Evolutionary conservation across 768 basidiomycete genomes (phyloP), one percentile per base, ranked within the genome.

Genomic region (Trametes cinnabarina): DNA sequence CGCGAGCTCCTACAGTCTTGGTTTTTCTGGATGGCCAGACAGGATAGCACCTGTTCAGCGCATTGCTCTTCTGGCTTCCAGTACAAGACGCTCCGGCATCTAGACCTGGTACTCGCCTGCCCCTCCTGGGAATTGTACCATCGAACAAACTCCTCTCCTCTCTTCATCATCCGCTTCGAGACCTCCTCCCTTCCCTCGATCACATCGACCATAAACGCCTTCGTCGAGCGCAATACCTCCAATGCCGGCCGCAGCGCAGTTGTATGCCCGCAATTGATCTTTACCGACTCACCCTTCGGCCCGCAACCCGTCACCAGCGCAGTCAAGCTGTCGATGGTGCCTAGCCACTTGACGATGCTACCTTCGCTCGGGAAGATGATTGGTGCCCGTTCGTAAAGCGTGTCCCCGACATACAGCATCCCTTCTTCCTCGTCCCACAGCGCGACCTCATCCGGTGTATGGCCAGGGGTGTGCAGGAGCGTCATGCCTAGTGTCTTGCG

Each of bases 391-490:
- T 85, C 82, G 60, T 85, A 84, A 41, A 82, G 68, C 43, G 80
- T 77, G 58, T 84, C 83, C 3, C 84, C 84, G 11, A 82, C 80
- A 47, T 82, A 84, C 1, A 83, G 69, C 81, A 82, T 80, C 59
- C 67, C 69, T 51, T 83, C 82, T 6, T 59, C 65, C 12, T 66
- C 69, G 53, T 83, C 80, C 70, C 80, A 84, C 3, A 83, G 60
- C 0, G 81, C 82, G n/a, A 83, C 67, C 62, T 82, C 78, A 68
- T 84, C 84, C 2, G 82, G 83, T 0, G 79, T 83, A 57, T 85
- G 83, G 25, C 83, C 82, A 0, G 82, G 82, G 0, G 81, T 82
- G 58, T 84, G 83, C 53, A 84, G 70, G 54, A 82, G 70, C 2
- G 59, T 72, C 23, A 84, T 60, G 1, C 74, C 76, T 0, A 79